Conservation (phyloP, 139 green algal species). For the Coelastrella sp. region DNA sequence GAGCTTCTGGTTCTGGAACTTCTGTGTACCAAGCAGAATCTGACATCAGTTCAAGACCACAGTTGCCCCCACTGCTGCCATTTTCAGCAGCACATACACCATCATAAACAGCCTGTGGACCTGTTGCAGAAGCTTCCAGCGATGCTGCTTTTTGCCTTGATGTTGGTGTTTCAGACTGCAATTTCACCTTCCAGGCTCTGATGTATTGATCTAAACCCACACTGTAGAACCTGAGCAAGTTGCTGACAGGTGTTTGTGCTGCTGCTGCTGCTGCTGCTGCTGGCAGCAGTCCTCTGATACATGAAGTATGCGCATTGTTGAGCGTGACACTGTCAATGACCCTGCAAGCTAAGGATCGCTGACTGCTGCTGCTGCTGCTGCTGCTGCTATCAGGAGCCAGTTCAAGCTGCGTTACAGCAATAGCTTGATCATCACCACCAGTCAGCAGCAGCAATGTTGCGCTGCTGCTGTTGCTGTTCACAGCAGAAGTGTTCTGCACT, state of each 20-base stretch:
- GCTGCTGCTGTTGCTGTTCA: not conserved
- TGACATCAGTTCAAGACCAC: not conserved
- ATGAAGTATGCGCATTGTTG: not conserved
- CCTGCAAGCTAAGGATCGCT: not conserved
- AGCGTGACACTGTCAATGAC: not conserved
- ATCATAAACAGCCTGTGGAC: not conserved
- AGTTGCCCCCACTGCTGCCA: not conserved
- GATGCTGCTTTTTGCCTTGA: not conserved
- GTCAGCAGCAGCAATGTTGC: not conserved
- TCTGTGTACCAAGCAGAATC: not conserved
- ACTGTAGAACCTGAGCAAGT: not conserved
- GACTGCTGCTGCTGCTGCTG: not conserved
- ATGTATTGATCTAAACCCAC: constrained; percentile 16
- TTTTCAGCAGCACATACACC: not conserved
- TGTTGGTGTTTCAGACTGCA: not conserved
- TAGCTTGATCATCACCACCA: constrained; percentile 14
- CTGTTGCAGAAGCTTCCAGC: not conserved
- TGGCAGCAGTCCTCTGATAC: not conserved
- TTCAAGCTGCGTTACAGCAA: not conserved
- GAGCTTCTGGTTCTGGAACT: constrained; percentile 10
- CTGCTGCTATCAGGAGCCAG: not conserved
- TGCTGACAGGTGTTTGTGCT: not conserved
- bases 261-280: not conserved
- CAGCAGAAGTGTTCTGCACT: not conserved
- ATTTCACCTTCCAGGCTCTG: not conserved